Evolutionary conservation across 148 eudicot genomes (phyloP).

Genomic region (Vaccinium vitisidaea): DNA sequence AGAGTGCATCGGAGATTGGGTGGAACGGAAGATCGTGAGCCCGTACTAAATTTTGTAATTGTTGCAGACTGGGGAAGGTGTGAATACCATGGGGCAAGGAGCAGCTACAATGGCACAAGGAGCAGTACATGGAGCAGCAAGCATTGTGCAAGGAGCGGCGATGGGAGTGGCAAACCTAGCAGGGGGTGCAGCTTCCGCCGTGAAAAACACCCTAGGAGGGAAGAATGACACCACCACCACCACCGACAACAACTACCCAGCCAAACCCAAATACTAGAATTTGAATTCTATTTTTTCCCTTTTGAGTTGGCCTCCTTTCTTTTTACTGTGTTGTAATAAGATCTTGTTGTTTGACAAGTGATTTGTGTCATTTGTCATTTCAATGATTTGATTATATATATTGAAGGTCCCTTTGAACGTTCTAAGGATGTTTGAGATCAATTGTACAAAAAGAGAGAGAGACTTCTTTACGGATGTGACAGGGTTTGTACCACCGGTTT

Average conservation of each 20-base stretch:
- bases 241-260: not conserved
- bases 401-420: not conserved
- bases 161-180: conserved; percentile 36
- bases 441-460: too few relatives aligned
- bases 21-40: not conserved
- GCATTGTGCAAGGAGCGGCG: conserved; percentile 62
- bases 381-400: not conserved
- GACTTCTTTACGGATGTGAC: too few relatives aligned
- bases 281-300: not conserved
- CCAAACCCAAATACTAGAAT: conserved; percentile 6
- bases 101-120: conserved; percentile 61
- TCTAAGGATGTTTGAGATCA: not conserved
- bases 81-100: conserved; percentile 62
- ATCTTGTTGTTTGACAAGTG: not conserved
- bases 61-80: conserved; percentile 59
- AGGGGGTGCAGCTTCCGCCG: conserved; percentile 61
- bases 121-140: conserved; percentile 39
- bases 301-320: not conserved
- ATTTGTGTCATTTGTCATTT: not conserved
- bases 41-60: not conserved
- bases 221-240: conserved; percentile 16
- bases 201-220: conserved; percentile 42
- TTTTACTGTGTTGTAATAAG: not conserved
- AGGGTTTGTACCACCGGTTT: too few relatives aligned
- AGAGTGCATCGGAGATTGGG: not conserved